phyloP scores from a whole-genome alignment of 306 rosid species.

The Citrullus amarus region DNA sequence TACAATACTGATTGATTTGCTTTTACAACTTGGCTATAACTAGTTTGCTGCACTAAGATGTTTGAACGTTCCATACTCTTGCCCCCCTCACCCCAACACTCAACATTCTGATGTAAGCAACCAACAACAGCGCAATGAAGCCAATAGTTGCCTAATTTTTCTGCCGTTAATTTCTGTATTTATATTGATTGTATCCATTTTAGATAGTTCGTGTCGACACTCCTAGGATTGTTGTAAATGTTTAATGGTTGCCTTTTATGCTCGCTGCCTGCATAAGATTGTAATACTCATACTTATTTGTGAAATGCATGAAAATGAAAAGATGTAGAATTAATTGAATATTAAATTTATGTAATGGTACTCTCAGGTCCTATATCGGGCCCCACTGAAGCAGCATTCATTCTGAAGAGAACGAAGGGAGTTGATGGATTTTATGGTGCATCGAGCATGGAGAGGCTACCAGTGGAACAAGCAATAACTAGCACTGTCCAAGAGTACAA shows the following conservation, averaged over 20 bases:
- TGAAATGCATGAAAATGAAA: neutral
- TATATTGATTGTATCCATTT: neutral
- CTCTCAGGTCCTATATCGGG: constrained; percentile 82
- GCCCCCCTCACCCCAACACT: neutral
- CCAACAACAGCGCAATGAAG: neutral
- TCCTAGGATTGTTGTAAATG: neutral
- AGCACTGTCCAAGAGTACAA: constrained; percentile 62
- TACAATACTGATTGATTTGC: neutral
- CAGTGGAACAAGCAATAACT: constrained; percentile 87
- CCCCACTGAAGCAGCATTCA: constrained; percentile 73
- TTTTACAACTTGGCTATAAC: neutral
- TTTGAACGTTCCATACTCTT: neutral
- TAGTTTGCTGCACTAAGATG: neutral
- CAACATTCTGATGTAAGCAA: neutral
- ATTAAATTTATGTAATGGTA: constrained; percentile 7
- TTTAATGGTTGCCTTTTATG: neutral
- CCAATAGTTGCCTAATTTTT: neutral
- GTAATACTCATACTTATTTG: neutral
- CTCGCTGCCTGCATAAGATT: neutral
- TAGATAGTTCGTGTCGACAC: neutral
- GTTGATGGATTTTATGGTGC: constrained; percentile 97
- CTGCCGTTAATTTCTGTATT: neutral
- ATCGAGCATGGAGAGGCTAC: constrained; percentile 90
- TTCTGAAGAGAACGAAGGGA: constrained; percentile 65
- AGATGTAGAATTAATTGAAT: neutral